Base-by-base conservation (phyloP, 805 yeast species). In the Metschnikowia dekortorum region DNA sequence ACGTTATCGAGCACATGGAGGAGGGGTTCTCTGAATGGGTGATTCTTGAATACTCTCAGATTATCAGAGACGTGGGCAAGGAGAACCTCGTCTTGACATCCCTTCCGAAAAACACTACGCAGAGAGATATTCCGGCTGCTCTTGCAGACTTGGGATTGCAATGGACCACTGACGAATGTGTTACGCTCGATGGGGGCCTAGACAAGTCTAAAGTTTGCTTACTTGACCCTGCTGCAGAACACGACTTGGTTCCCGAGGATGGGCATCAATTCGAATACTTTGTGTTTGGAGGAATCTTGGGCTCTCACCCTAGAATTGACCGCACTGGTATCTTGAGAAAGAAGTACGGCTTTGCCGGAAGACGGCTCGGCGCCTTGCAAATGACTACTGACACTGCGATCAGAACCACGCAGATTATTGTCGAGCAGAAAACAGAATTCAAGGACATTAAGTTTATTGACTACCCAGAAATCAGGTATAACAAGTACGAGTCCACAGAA, bases 301-400 rank as follows among this genome's bases (percentile, higher is more conserved):
- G 97, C 3, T 95, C 90, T 53, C 97, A 91, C 67, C 96, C 96
- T 7, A 85, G 89, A 56, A 79, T 95, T 61, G 98, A 92, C 65
- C 83, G 98, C 68, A 92, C 99, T 2, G 94, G 91, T 2, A 94
- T 91, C 61, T 77, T 92, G 53, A 79, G 96, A 61, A 68, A 67
- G 38, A 85, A 87, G 61, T 84, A 90, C 58, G 96, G 96, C 0
- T 84, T 90, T 62, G 82, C 80, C 0, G 96, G 97, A 8, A 83
- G 94, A 70, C 79, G 96, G 65, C 75, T 92, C 47, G 98, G 97
- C 2, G 79, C 75, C 46, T 79, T 86, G 57, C 99, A 92, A 66
- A 94, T 92, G 98, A 89, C 98, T 14, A 92, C 99, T 0, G 99
- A 92, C 64, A 92, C 99, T 1, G 98, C 98, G 0, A 85, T 94